These are phyloP conservation scores for Aureobasidium sp. DNA, from an alignment of 2,329 filamentous ascomycete species.

Conservation along the genomic window DNA sequence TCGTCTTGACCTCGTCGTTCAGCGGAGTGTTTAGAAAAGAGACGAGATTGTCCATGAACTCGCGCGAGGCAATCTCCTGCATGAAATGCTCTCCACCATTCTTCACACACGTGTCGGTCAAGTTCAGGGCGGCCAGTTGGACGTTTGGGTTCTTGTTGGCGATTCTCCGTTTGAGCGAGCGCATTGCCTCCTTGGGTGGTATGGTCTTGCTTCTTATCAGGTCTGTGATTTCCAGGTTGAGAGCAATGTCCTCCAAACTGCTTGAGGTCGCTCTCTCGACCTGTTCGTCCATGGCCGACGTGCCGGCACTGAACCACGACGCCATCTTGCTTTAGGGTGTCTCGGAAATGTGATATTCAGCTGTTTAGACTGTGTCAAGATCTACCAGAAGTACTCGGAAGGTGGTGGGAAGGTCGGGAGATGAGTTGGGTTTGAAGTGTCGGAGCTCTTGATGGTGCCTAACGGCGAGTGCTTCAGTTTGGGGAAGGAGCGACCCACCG, in stretches of 20 bases:
- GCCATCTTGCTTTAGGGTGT: conserved; percentile 58
- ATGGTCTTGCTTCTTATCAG: conserved; percentile 96
- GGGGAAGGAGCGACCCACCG: not conserved
- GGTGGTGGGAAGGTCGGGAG: not conserved
- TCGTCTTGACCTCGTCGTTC: conserved; percentile 77
- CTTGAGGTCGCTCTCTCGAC: conserved; percentile 91
- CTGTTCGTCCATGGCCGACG: conserved; percentile 91
- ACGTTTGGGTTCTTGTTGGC: conserved; percentile 97
- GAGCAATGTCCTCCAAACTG: conserved; percentile 94
- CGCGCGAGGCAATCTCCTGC: conserved; percentile 86
- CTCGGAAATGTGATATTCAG: not conserved
- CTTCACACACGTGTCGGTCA: conserved; percentile 97
- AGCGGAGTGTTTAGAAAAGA: conserved; percentile 78
- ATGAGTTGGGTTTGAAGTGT: not conserved
- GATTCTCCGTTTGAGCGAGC: conserved; percentile 86
- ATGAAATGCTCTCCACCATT: conserved; percentile 96
- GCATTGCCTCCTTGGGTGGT: conserved; percentile 96
- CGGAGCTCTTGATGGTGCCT: conserved; percentile 3
- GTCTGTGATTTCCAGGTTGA: conserved; percentile 97
- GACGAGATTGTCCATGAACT: conserved; percentile 96
- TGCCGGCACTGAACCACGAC: conserved; percentile 90
- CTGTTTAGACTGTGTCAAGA: not conserved
- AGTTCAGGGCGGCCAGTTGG: conserved; percentile 87
- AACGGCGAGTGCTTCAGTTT: conserved; percentile 5
- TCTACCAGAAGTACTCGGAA: not conserved